Evolutionary conservation across 768 basidiomycete genomes (phyloP).

Genomic region (Coprinopsis sp.): DNA sequence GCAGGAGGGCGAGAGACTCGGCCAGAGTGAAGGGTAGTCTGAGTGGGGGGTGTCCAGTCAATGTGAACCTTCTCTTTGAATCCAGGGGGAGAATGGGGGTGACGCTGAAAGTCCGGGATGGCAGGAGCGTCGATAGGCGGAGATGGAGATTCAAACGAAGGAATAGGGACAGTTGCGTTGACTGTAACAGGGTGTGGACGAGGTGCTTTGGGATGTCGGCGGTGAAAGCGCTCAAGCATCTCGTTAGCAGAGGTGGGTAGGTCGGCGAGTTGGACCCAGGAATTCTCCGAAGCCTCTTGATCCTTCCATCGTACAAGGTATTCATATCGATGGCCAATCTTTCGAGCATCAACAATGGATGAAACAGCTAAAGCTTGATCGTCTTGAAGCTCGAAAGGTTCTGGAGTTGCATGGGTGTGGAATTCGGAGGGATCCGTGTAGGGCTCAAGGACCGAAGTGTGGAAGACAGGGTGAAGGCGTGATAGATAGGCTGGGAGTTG

Average conservation of each 20-base stretch:
- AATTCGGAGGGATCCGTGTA: constrained; percentile 26
- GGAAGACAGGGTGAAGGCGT: constrained; percentile 28
- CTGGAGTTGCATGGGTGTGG: constrained; percentile 21
- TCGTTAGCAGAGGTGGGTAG: constrained; percentile 26
- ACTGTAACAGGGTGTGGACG: constrained; percentile 21
- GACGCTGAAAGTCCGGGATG: not conserved
- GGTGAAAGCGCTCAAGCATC: constrained; percentile 29
- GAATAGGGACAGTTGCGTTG: not conserved
- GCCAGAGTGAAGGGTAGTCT: not conserved
- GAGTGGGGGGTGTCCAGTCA: not conserved
- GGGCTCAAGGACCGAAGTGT: no score
- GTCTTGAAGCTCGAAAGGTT: constrained; percentile 16
- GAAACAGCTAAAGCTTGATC: constrained; percentile 19
- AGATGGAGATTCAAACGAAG: not conserved
- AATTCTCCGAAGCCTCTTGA: constrained; percentile 24
- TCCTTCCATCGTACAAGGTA: constrained; percentile 28
- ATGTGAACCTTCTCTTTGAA: no score
- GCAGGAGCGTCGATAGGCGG: not conserved
- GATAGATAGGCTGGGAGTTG: constrained; percentile 8
- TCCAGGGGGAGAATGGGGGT: not conserved
- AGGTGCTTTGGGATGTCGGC: constrained; percentile 25
- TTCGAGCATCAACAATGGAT: constrained; percentile 26
- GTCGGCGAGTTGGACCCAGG: constrained; percentile 33
- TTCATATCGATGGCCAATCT: constrained; percentile 31
- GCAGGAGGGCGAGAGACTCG: not conserved